Percentiles rank a stretch among this genome's conserved stretches.
Evolutionary conservation across 306 rosid genomes (phyloP).

Genomic region (Quercus bicolor): DNA sequence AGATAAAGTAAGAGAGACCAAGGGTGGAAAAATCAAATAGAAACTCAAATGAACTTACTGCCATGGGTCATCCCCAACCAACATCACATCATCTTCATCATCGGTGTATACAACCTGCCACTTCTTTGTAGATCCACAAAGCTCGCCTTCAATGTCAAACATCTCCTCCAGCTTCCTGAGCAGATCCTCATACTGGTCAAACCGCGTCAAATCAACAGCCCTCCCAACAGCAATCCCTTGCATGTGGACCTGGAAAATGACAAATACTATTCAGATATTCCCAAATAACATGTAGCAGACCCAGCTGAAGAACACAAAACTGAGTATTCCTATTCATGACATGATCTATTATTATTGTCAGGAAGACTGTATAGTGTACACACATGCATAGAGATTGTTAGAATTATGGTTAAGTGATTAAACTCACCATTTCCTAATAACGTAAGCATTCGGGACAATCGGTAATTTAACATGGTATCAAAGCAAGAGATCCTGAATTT

Average conservation of each 20-base stretch:
- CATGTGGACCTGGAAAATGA: slow-evolving; percentile 78
- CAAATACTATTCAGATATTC: background rate
- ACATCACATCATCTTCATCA: slow-evolving; percentile 96
- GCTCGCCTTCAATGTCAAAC: slow-evolving; percentile 89
- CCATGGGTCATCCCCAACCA: slow-evolving; percentile 99
- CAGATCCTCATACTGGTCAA: slow-evolving; percentile 73
- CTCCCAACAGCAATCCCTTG: slow-evolving; percentile 99
- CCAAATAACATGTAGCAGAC: background rate
- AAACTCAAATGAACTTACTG: slow-evolving; percentile 54
- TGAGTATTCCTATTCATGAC: background rate
- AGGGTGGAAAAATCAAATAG: slow-evolving; percentile 3
- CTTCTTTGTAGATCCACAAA: slow-evolving; percentile 62
- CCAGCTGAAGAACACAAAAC: background rate
- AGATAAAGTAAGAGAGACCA: background rate
- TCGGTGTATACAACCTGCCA: slow-evolving; percentile 96
- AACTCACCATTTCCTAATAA: too few relatives aligned
- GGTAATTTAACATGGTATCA: too few relatives aligned
- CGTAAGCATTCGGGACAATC: too few relatives aligned
- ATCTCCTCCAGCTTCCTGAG: slow-evolving; percentile 80
- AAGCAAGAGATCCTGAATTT: too few relatives aligned
- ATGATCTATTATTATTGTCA: background rate
- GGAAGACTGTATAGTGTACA: background rate
- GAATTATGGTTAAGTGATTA: too few relatives aligned
- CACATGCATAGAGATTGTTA: too few relatives aligned
- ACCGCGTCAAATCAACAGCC: slow-evolving; percentile 87